Percentiles rank a stretch among this genome's conserved stretches.
Evolutionary conservation across 208 protist species (phyloP).

Genomic region (Trypanosoma caninum): DNA sequence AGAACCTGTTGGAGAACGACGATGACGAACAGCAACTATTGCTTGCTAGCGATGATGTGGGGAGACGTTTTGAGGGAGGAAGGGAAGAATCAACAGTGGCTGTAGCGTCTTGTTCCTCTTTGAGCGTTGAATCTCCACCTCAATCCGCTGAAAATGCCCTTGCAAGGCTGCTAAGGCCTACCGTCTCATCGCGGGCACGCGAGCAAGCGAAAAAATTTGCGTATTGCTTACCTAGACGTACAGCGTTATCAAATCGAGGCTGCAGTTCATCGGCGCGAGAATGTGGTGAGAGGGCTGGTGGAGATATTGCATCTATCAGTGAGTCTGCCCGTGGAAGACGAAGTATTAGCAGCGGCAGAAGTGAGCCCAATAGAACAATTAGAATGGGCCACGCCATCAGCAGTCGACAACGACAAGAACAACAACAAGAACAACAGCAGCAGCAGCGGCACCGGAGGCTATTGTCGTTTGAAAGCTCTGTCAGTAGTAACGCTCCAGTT

Average conservation of each 20-base stretch:
- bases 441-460: no score
- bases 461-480: not conserved
- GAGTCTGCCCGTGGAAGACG: not conserved
- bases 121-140: not conserved
- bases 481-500: not conserved
- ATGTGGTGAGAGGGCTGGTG: not conserved
- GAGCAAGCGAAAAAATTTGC: constrained; percentile 9
- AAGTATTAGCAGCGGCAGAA: not conserved
- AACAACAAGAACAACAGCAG: no score
- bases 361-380: not conserved
- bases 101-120: not conserved
- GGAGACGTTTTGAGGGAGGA: not conserved
- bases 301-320: not conserved
- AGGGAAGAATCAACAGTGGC: not conserved
- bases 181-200: constrained; percentile 19
- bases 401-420: not conserved
- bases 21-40: not conserved
- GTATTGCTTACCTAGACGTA: constrained; percentile 6
- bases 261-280: not conserved
- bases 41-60: not conserved
- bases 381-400: not conserved
- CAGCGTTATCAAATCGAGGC: not conserved
- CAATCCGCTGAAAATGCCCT: not conserved
- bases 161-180: constrained; percentile 4
- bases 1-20: not conserved